phyloP scores from a whole-genome alignment of 129 eudicot genomes.

The Chrysanthemum makinoi region DNA sequence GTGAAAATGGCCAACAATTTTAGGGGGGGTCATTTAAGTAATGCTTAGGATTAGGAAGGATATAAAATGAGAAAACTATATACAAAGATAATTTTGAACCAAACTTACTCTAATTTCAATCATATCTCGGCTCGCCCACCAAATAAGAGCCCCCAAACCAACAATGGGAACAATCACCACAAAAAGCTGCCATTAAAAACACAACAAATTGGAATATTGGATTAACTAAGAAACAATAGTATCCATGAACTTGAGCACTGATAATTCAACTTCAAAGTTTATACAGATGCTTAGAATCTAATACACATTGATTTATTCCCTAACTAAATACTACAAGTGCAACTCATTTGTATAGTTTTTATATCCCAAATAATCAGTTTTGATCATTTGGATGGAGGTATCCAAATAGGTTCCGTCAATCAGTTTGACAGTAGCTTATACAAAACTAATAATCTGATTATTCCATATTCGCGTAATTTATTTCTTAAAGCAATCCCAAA shows the following conservation, averaged over 20 bases:
- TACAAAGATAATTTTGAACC: neutral
- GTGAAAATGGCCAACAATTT: no score
- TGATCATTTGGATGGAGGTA: no score
- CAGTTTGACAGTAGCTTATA: no score
- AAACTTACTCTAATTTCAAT: conserved; percentile 71
- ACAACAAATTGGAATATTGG: conserved; percentile 3
- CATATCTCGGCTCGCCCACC: conserved; percentile 93
- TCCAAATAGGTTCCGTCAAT: no score
- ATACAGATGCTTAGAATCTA: neutral
- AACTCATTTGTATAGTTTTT: no score
- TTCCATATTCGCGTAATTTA: no score
- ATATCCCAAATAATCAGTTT: no score
- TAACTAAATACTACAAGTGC: neutral
- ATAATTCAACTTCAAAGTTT: neutral
- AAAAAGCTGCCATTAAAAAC: conserved; percentile 55
- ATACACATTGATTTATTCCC: neutral
- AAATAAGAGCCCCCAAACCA: conserved; percentile 88
- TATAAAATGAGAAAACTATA: conserved; percentile 8
- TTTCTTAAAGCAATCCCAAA: no score
- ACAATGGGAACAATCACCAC: conserved; percentile 71
- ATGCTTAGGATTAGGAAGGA: conserved; percentile 4
- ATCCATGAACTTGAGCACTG: conserved; percentile 11
- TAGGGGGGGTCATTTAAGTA: neutral
- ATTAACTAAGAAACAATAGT: neutral
- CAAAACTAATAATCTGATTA: no score